A percentile compares a stretch with the other conserved stretches of the same genome.
Evolutionary conservation across 352 stramenopile genomes (phyloP).

Genomic region (Globisporangium okanoganense): DNA sequence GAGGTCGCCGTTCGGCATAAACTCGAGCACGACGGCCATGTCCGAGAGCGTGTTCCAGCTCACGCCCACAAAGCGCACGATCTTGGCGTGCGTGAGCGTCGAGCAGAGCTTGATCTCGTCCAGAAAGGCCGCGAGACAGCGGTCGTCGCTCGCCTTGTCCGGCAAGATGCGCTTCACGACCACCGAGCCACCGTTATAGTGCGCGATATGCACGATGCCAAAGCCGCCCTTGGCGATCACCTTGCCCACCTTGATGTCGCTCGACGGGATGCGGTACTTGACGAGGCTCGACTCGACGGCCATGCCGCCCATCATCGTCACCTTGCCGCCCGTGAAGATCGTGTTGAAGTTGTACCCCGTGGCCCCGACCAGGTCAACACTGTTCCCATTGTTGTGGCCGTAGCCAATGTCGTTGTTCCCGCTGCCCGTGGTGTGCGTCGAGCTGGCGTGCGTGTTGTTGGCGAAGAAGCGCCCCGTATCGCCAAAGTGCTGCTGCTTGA

Average conservation of each 20-base stretch:
- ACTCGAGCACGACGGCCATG: slow-evolving; percentile 79
- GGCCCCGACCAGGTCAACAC: slow-evolving; percentile 6
- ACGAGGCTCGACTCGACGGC: slow-evolving; percentile 56
- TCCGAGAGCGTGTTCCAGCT: slow-evolving; percentile 85
- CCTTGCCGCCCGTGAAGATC: slow-evolving; percentile 50
- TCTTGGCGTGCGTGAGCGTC: slow-evolving; percentile 72
- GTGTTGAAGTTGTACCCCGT: slow-evolving; percentile 40
- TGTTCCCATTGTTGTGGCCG: slow-evolving; percentile 1
- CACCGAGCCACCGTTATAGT: slow-evolving; percentile 51
- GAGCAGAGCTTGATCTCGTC: slow-evolving; percentile 85
- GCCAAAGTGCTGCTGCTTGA: slow-evolving; percentile 18
- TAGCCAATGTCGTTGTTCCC: slow-evolving; percentile 3
- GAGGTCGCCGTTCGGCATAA: slow-evolving; percentile 73
- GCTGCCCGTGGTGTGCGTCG: slow-evolving; percentile 11
- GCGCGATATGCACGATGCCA: slow-evolving; percentile 65
- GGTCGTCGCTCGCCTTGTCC: slow-evolving; percentile 75
- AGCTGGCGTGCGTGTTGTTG: slow-evolving; percentile 36
- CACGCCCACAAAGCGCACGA: slow-evolving; percentile 79
- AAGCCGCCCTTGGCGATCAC: slow-evolving; percentile 73
- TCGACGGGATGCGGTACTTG: slow-evolving; percentile 72
- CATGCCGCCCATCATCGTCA: slow-evolving; percentile 49
- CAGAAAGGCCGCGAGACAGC: slow-evolving; percentile 63
- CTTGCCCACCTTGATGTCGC: slow-evolving; percentile 57
- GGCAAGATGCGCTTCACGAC: slow-evolving; percentile 85
- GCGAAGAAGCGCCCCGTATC: slow-evolving; percentile 44